A percentile compares a stretch with the other conserved stretches of the same genome.
These are phyloP conservation scores for Trichoderma virens DNA, from an alignment of 495 filamentous ascomycete genomes.

Conservation along the genomic window DNA sequence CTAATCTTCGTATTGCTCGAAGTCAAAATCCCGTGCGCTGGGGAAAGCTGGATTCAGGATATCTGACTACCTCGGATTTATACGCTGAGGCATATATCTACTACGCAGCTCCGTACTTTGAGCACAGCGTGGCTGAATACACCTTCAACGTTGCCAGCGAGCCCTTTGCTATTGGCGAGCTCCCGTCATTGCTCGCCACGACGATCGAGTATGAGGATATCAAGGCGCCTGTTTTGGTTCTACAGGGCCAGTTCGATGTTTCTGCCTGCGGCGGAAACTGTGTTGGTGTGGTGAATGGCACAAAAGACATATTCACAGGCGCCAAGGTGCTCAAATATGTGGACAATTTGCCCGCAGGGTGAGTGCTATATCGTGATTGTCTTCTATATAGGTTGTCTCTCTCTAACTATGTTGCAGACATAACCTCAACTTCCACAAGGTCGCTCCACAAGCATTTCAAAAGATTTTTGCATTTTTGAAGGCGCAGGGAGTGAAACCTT, in stretches of 20 bases:
- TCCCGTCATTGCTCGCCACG: constrained; percentile 19
- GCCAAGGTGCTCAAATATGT: constrained; percentile 16
- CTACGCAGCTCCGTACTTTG: constrained; percentile 18
- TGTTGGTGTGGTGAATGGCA: constrained; percentile 18
- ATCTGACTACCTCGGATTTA: constrained; percentile 17
- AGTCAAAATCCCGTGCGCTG: constrained; percentile 17
- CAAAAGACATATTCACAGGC: constrained; percentile 13
- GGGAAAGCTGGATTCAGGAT: constrained; percentile 18
- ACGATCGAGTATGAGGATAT: constrained; percentile 15
- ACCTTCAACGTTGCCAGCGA: constrained; percentile 18
- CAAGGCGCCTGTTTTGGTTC: constrained; percentile 17
- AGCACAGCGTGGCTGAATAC: constrained; percentile 21
- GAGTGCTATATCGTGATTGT: constrained; percentile 10
- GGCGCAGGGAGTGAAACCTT: not conserved
- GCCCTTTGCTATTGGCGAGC: constrained; percentile 21
- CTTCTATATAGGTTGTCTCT: not conserved
- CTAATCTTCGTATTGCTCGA: constrained; percentile 18
- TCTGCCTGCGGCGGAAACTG: constrained; percentile 24
- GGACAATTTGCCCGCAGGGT: constrained; percentile 20
- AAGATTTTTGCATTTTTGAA: constrained; percentile 14
- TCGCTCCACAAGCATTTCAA: constrained; percentile 18
- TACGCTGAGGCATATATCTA: constrained; percentile 19
- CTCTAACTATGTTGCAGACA: constrained; percentile 13
- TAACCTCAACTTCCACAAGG: constrained; percentile 23
- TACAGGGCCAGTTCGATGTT: constrained; percentile 22